Evolutionary conservation across 2,329 filamentous ascomycete genomes (phyloP), one percentile per base, ranked within the genome.

Genomic region (Onygena corvina): DNA sequence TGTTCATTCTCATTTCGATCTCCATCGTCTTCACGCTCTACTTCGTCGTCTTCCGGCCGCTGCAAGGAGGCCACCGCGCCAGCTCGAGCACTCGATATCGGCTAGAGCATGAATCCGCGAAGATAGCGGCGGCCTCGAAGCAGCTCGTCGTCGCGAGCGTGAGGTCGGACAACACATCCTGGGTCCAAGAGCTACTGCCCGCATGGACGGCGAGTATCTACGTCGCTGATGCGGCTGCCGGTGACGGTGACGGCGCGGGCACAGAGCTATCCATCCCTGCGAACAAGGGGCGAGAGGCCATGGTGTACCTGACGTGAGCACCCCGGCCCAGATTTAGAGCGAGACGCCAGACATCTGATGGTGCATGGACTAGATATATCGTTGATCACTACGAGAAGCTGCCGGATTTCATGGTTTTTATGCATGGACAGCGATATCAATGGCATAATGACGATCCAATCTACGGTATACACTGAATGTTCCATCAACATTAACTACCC

Each of bases 161-260:
- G 60, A 62, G 60, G 49, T 54, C 45, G 1, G 67, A 69, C 42
- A 60, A 70, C 55, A 66, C 63, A 4, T 63, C 64, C 4, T 70
- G 67, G 67, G 47, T 69, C 31, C 58, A 58, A 20, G 59, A 67
- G 29, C 54, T 63, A 51, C 63, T 69, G 29, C 62, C 66, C 1
- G 64, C 67, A 18, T 77, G 74, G 74, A 66, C 70, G 51, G 71
- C 72, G 59, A 75, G 68, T 51, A 67, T 78, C 51, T 79, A 79
- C 58, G 68, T 76, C 21, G 74, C 75, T 47, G 70, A 80, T 55
- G 38, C 21, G 5, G 38, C n/a, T 3, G 21, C 11, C 16, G 27
- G 27, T 11, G 29, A 8, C 3, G 29, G 29, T 3, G 68, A 76
- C 55, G 63, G 68, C 27, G 54, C 53, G 3, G 72, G 74, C 2